phyloP scores from a whole-genome alignment of 1,284 basidiomycete genomes.

The Tilletia caries region DNA sequence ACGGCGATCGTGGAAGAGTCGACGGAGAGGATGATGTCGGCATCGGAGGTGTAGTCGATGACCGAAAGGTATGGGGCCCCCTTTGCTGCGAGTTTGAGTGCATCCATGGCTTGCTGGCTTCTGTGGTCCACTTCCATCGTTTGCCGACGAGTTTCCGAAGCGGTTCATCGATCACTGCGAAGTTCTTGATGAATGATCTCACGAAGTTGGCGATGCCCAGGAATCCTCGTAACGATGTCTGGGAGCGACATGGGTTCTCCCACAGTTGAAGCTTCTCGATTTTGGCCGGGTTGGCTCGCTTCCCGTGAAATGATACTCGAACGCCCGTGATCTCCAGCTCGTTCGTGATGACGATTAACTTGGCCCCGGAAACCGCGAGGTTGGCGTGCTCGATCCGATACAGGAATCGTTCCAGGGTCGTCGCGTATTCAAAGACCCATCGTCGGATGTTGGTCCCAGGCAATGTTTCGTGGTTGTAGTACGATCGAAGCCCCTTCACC shows the following conservation, averaged over 20 bases:
- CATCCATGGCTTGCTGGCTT: not conserved
- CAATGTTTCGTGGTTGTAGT: not conserved
- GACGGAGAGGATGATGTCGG: not conserved
- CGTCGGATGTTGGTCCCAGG: not conserved
- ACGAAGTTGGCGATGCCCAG: not conserved
- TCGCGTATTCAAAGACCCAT: not conserved
- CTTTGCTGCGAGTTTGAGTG: not conserved
- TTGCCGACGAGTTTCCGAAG: not conserved
- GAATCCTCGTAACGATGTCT: not conserved
- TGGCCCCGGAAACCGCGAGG: not conserved
- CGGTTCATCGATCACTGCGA: not conserved
- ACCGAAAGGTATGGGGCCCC: not conserved
- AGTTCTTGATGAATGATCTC: not conserved
- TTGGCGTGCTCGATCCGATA: not conserved
- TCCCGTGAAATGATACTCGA: not conserved
- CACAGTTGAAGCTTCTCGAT: not conserved
- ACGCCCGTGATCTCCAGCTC: not conserved
- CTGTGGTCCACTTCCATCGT: not conserved
- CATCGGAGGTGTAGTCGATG: not conserved
- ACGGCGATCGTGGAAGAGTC: not conserved
- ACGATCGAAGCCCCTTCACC: not conserved
- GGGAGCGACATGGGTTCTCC: not conserved
- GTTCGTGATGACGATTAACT: not conserved
- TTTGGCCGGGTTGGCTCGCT: not conserved
- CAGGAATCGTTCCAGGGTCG: not conserved